phyloP scores from a whole-genome alignment of 805 yeast genomes.

The Suhomyces kilbournensis region DNA sequence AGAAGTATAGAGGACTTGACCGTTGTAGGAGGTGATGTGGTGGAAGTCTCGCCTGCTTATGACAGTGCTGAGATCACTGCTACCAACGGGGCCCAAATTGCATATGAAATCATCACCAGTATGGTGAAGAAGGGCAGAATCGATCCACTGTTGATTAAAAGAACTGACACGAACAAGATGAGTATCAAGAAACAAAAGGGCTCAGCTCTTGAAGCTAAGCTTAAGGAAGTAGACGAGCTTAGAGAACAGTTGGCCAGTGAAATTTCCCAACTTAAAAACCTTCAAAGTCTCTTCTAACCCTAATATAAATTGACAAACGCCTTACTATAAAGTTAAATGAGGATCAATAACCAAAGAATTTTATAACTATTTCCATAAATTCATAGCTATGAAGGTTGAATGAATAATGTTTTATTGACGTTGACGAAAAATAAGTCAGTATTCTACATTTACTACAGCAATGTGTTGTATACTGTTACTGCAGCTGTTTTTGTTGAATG shows the following conservation, averaged over 20 bases:
- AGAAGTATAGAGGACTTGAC: conserved; percentile 43
- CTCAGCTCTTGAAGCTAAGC: neutral
- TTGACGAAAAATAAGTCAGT: no score
- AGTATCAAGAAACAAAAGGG: neutral
- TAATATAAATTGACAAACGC: no score
- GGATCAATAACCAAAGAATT: neutral
- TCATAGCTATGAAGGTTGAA: no score
- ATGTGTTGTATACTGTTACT: neutral
- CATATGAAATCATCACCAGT: conserved; percentile 65
- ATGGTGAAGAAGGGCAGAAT: conserved; percentile 61
- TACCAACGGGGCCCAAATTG: conserved; percentile 68
- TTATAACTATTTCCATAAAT: neutral
- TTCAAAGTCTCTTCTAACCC: neutral
- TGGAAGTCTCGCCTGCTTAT: conserved; percentile 61
- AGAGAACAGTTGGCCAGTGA: neutral
- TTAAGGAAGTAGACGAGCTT: neutral
- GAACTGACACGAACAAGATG: neutral
- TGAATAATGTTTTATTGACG: no score
- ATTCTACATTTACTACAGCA: no score
- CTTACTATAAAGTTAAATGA: no score
- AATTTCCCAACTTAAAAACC: neutral
- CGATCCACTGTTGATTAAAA: neutral
- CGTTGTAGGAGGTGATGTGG: conserved; percentile 55
- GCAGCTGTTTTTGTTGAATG: no score
- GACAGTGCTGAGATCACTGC: conserved; percentile 66